Conservation (phyloP, 2,329 filamentous ascomycete species). For the Aspergillus tamarii region DNA sequence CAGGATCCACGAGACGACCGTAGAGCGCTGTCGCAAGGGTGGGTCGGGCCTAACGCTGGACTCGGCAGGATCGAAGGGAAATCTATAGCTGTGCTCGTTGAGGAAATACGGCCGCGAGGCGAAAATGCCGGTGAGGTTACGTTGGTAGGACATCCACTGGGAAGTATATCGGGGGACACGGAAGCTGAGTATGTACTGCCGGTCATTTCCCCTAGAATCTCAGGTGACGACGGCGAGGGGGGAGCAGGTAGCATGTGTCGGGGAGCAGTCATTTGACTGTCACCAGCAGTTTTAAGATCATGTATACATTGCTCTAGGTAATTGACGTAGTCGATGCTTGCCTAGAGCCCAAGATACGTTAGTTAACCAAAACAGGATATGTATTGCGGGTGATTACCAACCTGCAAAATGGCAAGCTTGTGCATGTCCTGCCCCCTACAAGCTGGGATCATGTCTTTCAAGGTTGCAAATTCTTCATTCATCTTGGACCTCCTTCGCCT, state of each 20-base stretch:
- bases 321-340: slow-evolving; percentile 92
- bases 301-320: slow-evolving; percentile 88
- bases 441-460: slow-evolving; percentile 95
- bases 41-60: slow-evolving; percentile 37
- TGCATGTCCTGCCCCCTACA: slow-evolving; percentile 96
- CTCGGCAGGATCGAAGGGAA: slow-evolving; percentile 40
- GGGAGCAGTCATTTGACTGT: slow-evolving; percentile 19
- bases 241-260: slow-evolving; percentile 28
- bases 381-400: slow-evolving; percentile 47
- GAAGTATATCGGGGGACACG: slow-evolving; percentile 39
- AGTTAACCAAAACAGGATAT: slow-evolving; percentile 9
- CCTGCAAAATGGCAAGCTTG: slow-evolving; percentile 92
- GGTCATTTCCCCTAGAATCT: slow-evolving; percentile 31
- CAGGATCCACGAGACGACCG: slow-evolving; percentile 28
- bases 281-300: slow-evolving; percentile 68
- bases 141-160: slow-evolving; percentile 23
- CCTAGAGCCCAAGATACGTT: slow-evolving; percentile 54
- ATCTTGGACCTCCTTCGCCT: slow-evolving; percentile 89
- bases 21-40: slow-evolving; percentile 25
- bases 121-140: slow-evolving; percentile 39
- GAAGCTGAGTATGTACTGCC: slow-evolving; percentile 37
- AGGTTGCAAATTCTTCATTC: slow-evolving; percentile 94
- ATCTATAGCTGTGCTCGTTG: slow-evolving; percentile 25
- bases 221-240: slow-evolving; percentile 40
- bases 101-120: slow-evolving; percentile 32